Evolutionary conservation across 2,329 filamentous ascomycete genomes (phyloP).

Genomic region (Epichloe gansuensis): DNA sequence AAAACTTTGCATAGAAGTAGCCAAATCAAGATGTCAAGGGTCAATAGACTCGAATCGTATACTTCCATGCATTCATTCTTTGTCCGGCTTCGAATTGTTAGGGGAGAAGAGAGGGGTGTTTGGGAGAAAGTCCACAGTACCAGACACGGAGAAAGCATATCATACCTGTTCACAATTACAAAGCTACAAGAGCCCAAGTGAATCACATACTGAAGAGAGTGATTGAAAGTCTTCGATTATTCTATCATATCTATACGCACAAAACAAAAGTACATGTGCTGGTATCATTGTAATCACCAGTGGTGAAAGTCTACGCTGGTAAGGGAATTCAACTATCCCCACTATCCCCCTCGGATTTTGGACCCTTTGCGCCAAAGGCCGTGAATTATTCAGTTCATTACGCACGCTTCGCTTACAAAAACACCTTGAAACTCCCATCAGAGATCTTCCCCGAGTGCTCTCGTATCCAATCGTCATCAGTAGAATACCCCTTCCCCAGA

Average conservation of each 20-base stretch:
- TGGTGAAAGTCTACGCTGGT: not conserved
- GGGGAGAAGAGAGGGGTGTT: too few species aligned
- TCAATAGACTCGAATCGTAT: too few species aligned
- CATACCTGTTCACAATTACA: too few species aligned
- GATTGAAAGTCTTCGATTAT: not conserved
- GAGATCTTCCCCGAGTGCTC: slow-evolving; percentile 12
- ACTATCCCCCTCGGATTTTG: too few species aligned
- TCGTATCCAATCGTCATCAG: slow-evolving; percentile 7
- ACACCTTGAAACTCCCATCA: slow-evolving; percentile 15
- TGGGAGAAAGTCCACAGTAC: too few species aligned
- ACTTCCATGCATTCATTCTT: too few species aligned
- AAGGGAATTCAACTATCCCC: not conserved
- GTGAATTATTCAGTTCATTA: not conserved
- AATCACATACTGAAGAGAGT: too few species aligned
- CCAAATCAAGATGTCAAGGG: too few species aligned
- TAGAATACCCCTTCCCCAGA: slow-evolving; percentile 5
- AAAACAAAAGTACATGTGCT: not conserved
- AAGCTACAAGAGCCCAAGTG: too few species aligned
- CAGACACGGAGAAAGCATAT: too few species aligned
- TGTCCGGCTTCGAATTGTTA: too few species aligned
- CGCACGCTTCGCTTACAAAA: slow-evolving; percentile 9
- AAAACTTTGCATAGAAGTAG: too few species aligned
- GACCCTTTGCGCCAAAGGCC: not conserved
- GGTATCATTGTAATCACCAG: slow-evolving; percentile 3
- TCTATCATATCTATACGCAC: not conserved